Conservation (phyloP, 179 eudicot species). For the Nepenthes alata region DNA sequence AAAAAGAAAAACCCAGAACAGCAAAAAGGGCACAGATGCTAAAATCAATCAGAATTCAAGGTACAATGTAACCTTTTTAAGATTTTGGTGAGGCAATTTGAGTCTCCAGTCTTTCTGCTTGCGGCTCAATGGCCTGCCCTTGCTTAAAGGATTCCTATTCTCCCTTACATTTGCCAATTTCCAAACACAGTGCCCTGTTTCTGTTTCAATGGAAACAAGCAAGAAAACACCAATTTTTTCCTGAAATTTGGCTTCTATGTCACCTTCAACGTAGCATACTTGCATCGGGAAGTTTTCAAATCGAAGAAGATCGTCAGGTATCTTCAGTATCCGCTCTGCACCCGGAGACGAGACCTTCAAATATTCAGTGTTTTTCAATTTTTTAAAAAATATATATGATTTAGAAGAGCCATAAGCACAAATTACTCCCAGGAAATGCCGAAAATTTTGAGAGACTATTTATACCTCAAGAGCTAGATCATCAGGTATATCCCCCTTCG, state of each 20-base stretch:
- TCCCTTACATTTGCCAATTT: conserved; percentile 78
- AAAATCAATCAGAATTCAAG: conserved; percentile 26
- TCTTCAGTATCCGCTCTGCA: conserved; percentile 66
- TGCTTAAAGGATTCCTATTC: conserved; percentile 72
- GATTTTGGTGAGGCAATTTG: conserved; percentile 40
- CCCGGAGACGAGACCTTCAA: conserved; percentile 90
- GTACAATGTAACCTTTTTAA: conserved; percentile 51
- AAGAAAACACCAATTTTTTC: conserved; percentile 48
- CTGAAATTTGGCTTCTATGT: conserved; percentile 19
- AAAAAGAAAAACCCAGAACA: background rate
- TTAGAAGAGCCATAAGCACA: background rate
- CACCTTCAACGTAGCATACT: conserved; percentile 40
- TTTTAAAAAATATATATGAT: too few relatives aligned
- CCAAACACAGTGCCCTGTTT: conserved; percentile 59
- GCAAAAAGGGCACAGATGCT: background rate
- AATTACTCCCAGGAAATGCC: background rate
- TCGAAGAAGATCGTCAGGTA: conserved; percentile 61
- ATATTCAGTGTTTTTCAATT: background rate
- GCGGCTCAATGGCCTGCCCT: conserved; percentile 74
- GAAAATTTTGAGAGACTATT: background rate
- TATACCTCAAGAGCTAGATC: conserved; percentile 87
- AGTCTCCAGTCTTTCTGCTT: conserved; percentile 78
- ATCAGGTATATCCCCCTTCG: conserved; percentile 57
- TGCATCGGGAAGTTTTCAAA: conserved; percentile 72
- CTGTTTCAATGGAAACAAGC: conserved; percentile 54